A percentile compares a stretch with the other conserved stretches of the same genome.
These are phyloP conservation scores for Polygonum maritimum DNA, from an alignment of 148 eudicot species.

Conservation along the genomic window DNA sequence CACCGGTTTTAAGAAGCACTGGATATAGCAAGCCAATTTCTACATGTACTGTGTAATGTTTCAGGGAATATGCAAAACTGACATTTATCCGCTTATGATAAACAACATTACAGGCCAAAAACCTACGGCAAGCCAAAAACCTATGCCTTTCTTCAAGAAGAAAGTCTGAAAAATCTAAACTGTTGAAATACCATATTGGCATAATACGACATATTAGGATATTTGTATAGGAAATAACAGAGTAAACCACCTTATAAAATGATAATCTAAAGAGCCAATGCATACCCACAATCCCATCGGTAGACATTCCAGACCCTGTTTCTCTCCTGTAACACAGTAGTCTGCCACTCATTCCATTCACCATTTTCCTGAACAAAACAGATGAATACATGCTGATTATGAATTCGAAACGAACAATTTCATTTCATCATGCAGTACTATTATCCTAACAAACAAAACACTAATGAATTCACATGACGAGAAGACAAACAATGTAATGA, in stretches of 20 bases:
- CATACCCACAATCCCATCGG: slow-evolving; percentile 96
- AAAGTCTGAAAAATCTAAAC: background rate
- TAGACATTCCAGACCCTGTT: slow-evolving; percentile 70
- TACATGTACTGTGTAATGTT: background rate
- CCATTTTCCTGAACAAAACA: slow-evolving; percentile 41
- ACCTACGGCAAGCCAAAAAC: background rate
- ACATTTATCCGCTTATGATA: background rate
- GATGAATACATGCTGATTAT: background rate
- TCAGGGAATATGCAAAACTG: background rate
- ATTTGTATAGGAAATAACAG: background rate
- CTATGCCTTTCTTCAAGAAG: background rate
- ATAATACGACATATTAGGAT: background rate
- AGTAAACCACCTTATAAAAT: background rate
- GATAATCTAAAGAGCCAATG: background rate
- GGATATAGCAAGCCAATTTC: background rate
- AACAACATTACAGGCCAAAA: background rate
- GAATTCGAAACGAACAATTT: background rate
- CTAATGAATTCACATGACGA: background rate
- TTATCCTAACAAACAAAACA: background rate
- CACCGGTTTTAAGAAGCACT: too few relatives aligned
- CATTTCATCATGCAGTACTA: background rate
- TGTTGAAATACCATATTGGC: background rate
- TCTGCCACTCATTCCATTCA: slow-evolving; percentile 79
- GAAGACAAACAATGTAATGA: background rate
- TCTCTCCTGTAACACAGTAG: slow-evolving; percentile 64